Evolutionary conservation across 1,284 basidiomycete genomes (phyloP).

Genomic region (Rhodotorula sp.): DNA sequence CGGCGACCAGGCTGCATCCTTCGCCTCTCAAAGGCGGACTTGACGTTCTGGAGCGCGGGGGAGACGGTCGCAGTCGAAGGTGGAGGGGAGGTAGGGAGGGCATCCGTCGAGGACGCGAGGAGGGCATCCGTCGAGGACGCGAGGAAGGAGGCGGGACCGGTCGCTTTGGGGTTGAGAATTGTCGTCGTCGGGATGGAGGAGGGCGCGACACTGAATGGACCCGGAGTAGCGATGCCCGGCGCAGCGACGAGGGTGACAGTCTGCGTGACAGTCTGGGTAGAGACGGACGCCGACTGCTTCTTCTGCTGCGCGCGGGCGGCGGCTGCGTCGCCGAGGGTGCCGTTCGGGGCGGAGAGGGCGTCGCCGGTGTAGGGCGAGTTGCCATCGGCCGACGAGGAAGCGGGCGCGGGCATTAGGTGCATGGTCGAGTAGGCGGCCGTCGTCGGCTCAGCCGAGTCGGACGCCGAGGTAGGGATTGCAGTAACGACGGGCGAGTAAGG

Average conservation of each 20-base stretch:
- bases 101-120: no score
- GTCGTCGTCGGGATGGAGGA: not conserved
- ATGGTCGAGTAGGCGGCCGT: not conserved
- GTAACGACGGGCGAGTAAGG: not conserved
- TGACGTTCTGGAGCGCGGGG: not conserved
- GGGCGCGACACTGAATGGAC: not conserved
- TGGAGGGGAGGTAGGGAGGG: not conserved
- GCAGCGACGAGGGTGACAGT: not conserved
- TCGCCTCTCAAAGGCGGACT: no score
- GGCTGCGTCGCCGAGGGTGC: conserved; percentile 10
- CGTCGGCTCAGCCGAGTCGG: not conserved
- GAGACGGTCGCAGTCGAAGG: not conserved
- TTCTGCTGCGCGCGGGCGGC: not conserved
- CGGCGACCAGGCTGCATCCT: no score
- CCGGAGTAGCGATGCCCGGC: not conserved
- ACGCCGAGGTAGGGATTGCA: not conserved
- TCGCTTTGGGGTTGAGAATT: not conserved
- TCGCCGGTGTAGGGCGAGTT: not conserved
- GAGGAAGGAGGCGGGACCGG: not conserved
- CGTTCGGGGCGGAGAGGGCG: not conserved
- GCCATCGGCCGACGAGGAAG: not conserved
- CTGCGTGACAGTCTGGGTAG: not conserved
- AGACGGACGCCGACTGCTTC: not conserved
- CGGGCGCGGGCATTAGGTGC: not conserved
- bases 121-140: not conserved